Evolutionary conservation across 331 rosid genomes (phyloP), one percentile per base, ranked within the genome.

Genomic region (Cucumis variabilis): DNA sequence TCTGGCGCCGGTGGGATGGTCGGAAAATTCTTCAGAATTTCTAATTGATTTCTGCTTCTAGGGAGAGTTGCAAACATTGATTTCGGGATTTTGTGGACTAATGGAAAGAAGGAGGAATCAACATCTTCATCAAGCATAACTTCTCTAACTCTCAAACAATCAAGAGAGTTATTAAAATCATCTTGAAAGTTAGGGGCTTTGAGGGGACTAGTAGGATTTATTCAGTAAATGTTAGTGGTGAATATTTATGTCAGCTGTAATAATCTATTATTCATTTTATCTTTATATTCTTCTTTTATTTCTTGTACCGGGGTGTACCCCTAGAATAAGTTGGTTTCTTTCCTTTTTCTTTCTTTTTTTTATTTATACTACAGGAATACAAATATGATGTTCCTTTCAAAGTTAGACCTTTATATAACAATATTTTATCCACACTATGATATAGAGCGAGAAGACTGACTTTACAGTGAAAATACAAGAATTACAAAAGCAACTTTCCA

Each of bases 401-500:
- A 70, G 33, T 70, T 27, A 7, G 77, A 68, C 85, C 55, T 88
- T 33, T n/a, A 27, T 75, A 70, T 50, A 77, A 77, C n/a, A 24
- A 28, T 75, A 33, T 72, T 44, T 53, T 60, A 24, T 60, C 27
- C 37, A 30, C 12, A 58, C 50, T 72, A 75, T 72, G 87, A 90
- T 69, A 68, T 88, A 96, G 99, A 96, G 98, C 82, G 99, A 96
- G 90, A 95, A 93, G 91, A 93, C 75, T 70, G 99, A 95, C 93
- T 91, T 89, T 89, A 85, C 98, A 21, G 71, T 80, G 48, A 96
- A 96, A 94, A 96, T 96, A 90, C 94, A 44, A 89, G 99, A 96
- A 85, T 92, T 96, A 89, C 97, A 95, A 93, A 96, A 93, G 92
- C 99, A 96, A 90, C 94, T 96, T 77, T 89, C 98, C 80, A 92